Base-by-base conservation (phyloP, 371 early-diverging fungal genomes). In the Choanephora cucurbitarum region DNA sequence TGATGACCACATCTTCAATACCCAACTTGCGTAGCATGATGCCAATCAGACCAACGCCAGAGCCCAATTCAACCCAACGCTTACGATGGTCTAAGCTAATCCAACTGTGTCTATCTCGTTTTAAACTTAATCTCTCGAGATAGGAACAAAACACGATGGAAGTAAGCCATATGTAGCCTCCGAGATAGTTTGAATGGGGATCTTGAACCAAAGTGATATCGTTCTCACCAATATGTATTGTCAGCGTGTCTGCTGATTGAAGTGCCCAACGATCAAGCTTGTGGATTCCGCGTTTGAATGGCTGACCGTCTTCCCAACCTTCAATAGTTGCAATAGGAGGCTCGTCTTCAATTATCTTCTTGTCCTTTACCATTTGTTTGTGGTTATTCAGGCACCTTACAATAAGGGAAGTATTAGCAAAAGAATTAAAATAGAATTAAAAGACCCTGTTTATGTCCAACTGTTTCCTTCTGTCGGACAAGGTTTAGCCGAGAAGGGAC, bases 261-360 rank as follows among this genome's bases (percentile, higher is more conserved):
- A 79, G 58, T 37, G 73, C 77, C 81, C 81, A 81, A 9, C 81
- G 77, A 60, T 81, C 81, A n/a, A 81, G 54, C 37, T 67, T 72
- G 40, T 62, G 57, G 24, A 79, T 44, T 5, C 41, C 55, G 46
- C 76, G 58, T 37, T 52, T 67, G 49, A 75, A 79, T 0, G 59
- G 67, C 34, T 71, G 45, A 0, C 81, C 81, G 43, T 81, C 81
- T 44, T 81, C 79, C 79, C 79, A 81, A 14, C 81, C 81, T 44
- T 71, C 68, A 14, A 81, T 69, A 8, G 78, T 79, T 0, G 75
- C 75, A 41, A 77, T 64, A 2, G 70, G 60, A 11, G 58, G 56
- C 11, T 70, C 68, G 17, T 67, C 65, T 40, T 71, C 66, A 11
- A 41, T 21, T 18, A 57, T 53, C 31, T 52, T 45, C 49, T 62